Percentiles rank a stretch among this genome's conserved stretches.
Conservation (phyloP, 2,329 filamentous ascomycete genomes). For the Fusarium tupiense region DNA sequence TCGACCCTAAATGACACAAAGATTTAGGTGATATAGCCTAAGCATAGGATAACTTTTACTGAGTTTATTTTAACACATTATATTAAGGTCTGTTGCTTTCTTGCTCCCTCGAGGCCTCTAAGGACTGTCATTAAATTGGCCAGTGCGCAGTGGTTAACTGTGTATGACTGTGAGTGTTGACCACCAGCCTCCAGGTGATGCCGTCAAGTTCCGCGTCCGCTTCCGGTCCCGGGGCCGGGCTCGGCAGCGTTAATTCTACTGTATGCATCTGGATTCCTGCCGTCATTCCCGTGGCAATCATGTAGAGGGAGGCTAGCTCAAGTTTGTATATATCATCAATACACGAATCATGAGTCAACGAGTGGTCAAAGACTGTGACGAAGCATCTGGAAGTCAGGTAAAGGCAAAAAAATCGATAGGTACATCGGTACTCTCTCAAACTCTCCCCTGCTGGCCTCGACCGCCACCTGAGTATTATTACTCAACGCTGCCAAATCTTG, state of each 20-base stretch:
- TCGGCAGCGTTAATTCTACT: constrained; percentile 6
- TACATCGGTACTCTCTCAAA: neutral
- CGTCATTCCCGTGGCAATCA: neutral
- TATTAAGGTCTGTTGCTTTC: no score
- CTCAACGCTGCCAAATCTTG: constrained; percentile 2
- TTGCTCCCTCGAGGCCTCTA: no score
- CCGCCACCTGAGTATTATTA: constrained; percentile 12
- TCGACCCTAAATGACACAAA: no score
- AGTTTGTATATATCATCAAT: neutral
- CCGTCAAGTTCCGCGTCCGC: constrained; percentile 9
- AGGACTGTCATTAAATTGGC: neutral
- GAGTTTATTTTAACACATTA: no score
- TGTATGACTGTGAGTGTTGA: neutral
- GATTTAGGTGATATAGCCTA: no score
- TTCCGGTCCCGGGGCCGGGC: constrained; percentile 1
- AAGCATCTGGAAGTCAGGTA: constrained; percentile 23
- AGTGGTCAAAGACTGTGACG: neutral
- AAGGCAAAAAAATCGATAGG: neutral
- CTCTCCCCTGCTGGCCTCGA: constrained; percentile 9
- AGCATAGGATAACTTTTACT: no score
- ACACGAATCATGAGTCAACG: constrained; percentile 20
- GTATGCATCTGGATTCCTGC: neutral
- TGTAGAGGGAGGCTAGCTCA: neutral
- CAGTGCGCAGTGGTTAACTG: neutral
- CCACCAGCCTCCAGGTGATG: constrained; percentile 15